These are phyloP conservation scores for Hypericum androsaemum DNA, from an alignment of 345 rosid genomes.

Conservation along the genomic window DNA sequence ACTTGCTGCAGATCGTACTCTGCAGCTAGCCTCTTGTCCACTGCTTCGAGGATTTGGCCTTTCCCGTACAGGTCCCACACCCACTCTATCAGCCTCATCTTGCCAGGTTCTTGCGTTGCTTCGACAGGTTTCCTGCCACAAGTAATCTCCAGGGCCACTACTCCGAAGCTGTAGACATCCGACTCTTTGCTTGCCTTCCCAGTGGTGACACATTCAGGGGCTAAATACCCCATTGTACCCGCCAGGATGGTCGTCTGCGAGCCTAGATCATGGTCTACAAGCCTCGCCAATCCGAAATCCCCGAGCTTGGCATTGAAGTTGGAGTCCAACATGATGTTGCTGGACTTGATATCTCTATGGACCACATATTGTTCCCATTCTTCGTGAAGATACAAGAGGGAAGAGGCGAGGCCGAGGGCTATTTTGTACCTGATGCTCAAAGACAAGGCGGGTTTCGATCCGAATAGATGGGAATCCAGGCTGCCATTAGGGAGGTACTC, in stretches of 20 bases:
- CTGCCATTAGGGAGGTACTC: constrained; percentile 18
- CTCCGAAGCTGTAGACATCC: constrained; percentile 20
- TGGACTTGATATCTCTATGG: constrained; percentile 19
- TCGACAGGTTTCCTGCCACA: constrained; percentile 19
- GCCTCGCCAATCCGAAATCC: constrained; percentile 23
- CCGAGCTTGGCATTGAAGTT: constrained; percentile 21
- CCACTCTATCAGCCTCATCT: constrained; percentile 16
- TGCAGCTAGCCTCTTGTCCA: constrained; percentile 3
- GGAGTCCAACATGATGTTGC: constrained; percentile 20
- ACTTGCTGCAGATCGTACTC: constrained; percentile 13
- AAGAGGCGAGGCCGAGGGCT: constrained; percentile 16
- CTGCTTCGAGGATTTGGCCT: constrained; percentile 14
- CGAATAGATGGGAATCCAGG: constrained; percentile 18
- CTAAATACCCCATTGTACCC: constrained; percentile 20
- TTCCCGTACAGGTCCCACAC: constrained; percentile 19
- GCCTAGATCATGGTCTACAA: constrained; percentile 18
- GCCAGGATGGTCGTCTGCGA: constrained; percentile 20
- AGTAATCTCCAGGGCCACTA: constrained; percentile 16
- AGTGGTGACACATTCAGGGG: constrained; percentile 21
- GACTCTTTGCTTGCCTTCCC: constrained; percentile 19
- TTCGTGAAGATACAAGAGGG: constrained; percentile 18
- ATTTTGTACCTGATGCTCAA: constrained; percentile 19
- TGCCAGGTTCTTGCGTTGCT: constrained; percentile 10
- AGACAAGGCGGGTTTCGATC: constrained; percentile 4
- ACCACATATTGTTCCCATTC: constrained; percentile 24